Evolutionary conservation across 1,284 basidiomycete genomes (phyloP).

Genomic region (Malassezia obtusa): DNA sequence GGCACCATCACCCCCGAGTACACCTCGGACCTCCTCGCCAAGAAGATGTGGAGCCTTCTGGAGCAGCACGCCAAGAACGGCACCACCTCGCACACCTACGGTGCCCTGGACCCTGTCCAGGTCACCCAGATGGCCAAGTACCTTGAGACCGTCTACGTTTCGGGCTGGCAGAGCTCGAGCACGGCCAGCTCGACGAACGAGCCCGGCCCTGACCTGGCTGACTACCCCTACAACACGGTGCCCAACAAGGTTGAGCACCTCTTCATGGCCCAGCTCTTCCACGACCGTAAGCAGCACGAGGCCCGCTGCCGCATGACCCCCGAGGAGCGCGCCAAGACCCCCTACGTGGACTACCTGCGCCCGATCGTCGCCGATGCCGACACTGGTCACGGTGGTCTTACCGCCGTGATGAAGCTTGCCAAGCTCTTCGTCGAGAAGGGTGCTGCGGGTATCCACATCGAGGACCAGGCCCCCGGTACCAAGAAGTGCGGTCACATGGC

Average conservation of each 20-base stretch:
- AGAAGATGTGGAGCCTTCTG: constrained; percentile 74
- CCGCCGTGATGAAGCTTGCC: constrained; percentile 90
- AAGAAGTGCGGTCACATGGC: constrained; percentile 62
- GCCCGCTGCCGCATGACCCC: constrained; percentile 35
- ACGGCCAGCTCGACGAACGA: constrained; percentile 48
- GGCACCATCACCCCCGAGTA: constrained; percentile 78
- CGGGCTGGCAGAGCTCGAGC: constrained; percentile 45
- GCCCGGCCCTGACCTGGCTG: constrained; percentile 58
- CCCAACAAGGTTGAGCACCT: constrained; percentile 57
- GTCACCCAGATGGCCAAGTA: constrained; percentile 53
- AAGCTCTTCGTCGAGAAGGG: constrained; percentile 87
- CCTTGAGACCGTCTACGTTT: constrained; percentile 49
- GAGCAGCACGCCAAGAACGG: constrained; percentile 52
- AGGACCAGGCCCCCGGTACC: constrained; percentile 80
- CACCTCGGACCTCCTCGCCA: constrained; percentile 71
- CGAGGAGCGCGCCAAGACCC: constrained; percentile 38
- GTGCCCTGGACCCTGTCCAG: constrained; percentile 94
- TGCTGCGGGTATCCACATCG: constrained; percentile 75
- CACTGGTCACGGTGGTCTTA: constrained; percentile 74
- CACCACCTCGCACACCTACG: constrained; percentile 82
- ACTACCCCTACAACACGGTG: constrained; percentile 88
- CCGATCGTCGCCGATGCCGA: constrained; percentile 50
- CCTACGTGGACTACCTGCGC: constrained; percentile 44
- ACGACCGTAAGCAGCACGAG: constrained; percentile 47
- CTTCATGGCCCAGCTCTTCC: constrained; percentile 47